Conservation (phyloP, 768 basidiomycete genomes). For the Russula earlei region DNA sequence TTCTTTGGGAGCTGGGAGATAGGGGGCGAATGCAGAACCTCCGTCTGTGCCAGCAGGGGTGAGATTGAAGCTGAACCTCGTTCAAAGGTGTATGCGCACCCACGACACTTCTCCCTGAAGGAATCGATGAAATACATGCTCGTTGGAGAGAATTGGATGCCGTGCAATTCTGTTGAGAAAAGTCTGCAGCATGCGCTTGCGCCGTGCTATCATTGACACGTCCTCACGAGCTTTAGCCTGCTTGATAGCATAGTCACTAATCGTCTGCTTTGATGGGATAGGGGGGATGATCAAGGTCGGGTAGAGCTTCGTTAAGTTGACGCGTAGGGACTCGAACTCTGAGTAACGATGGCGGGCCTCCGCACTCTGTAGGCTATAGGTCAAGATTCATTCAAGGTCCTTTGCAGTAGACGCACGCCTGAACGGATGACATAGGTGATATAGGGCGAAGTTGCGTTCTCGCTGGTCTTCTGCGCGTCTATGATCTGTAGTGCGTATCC, state of each 20-base stretch:
- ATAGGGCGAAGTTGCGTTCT: slow-evolving; percentile 82
- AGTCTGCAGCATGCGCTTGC: slow-evolving; percentile 92
- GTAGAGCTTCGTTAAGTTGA: slow-evolving; percentile 76
- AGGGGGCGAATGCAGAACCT: slow-evolving; percentile 89
- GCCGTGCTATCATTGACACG: slow-evolving; percentile 76
- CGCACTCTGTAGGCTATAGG: slow-evolving; percentile 43
- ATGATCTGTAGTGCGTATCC: slow-evolving; percentile 51
- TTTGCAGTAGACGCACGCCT: slow-evolving; percentile 45
- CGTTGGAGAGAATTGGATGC: slow-evolving; percentile 93
- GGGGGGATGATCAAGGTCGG: slow-evolving; percentile 96
- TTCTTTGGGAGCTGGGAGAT: slow-evolving; percentile 90
- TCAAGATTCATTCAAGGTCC: neutral
- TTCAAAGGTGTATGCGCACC: slow-evolving; percentile 38
- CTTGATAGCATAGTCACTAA: slow-evolving; percentile 95
- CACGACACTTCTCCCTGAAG: slow-evolving; percentile 94
- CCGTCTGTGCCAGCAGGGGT: slow-evolving; percentile 43
- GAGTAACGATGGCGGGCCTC: slow-evolving; percentile 90
- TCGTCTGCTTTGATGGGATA: slow-evolving; percentile 92
- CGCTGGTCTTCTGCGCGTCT: slow-evolving; percentile 91
- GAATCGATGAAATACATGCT: slow-evolving; percentile 94
- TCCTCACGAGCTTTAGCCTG: slow-evolving; percentile 97
- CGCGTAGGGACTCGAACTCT: slow-evolving; percentile 90
- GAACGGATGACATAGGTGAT: slow-evolving; percentile 90
- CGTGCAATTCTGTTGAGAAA: slow-evolving; percentile 84
- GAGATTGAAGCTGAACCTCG: neutral